Base-by-base conservation (phyloP, 176 grass and related monocot genomes). In the Zoysia pacifica region DNA sequence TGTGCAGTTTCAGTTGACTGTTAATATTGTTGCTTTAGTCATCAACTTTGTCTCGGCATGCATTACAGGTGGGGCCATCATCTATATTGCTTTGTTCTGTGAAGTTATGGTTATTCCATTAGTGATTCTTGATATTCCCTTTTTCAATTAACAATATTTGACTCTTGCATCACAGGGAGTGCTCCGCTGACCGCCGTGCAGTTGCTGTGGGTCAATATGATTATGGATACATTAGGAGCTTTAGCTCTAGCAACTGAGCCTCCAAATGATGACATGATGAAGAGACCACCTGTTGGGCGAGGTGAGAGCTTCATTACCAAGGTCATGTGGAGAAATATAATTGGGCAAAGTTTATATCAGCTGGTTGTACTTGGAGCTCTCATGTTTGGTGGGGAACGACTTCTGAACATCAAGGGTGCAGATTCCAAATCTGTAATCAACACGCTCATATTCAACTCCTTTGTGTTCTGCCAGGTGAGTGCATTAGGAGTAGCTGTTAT, bases 161-260 rank as follows among this genome's bases (percentile, higher is more conserved):
- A 39, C 52, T 77, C 65, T 65, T 49, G 49, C 35, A 11, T 82
- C 70, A 7, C 79, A 97, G 94, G 94, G 11, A 92, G 62, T 52
- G 83, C 94, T 86, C 94, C 94, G 60, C 91, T 97, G 8, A 97
- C 94, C 50, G 94, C 94, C 12, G 94, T 97, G 59, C 94, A 97
- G 79, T 42, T 97, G 78, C 82, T 97, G 82, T 97, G 94, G 94
- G 94, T 97, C 28, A 97, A 97, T 86, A 97, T 97, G 94, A 97
- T 97, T 70, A 97, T 97, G 94, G 94, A 97, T 60, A 97, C 94
- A 65, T 67, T 97, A 15, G 91, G 94, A 80, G 94, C 94, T 67
- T 88, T 97, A 87, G 94, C 94, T 64, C 82, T 94, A 8, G 94
- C 94, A 76, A 97, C 94, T 44, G 91, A 97, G 62, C 91, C 94